These are phyloP conservation scores for Aurantiochytrium sp. DNA, from an alignment of 108 stramenopile genomes.

Conservation along the genomic window DNA sequence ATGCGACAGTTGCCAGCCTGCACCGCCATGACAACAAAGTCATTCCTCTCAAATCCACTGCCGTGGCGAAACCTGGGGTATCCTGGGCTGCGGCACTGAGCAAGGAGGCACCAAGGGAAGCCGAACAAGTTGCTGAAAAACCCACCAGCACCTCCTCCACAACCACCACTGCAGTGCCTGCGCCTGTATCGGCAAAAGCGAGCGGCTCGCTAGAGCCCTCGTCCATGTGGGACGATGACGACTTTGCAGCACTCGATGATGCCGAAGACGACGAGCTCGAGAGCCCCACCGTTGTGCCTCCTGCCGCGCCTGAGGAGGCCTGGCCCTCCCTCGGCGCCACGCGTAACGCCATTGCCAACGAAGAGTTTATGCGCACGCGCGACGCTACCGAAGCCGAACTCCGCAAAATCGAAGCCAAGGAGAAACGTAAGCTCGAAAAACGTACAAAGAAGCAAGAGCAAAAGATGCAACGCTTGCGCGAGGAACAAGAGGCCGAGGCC, in stretches of 20 bases:
- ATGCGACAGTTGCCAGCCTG: not conserved
- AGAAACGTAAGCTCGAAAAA: not conserved
- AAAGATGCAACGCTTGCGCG: conserved; percentile 25
- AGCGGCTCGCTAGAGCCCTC: not conserved
- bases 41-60: not conserved
- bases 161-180: too few species aligned
- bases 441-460: conserved; percentile 28
- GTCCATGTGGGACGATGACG: conserved; percentile 18
- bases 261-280: not conserved
- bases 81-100: not conserved
- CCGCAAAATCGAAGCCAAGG: not conserved
- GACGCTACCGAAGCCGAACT: not conserved
- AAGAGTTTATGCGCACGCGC: not conserved
- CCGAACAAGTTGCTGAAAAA: not conserved
- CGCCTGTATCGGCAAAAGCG: not conserved
- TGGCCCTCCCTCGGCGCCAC: conserved; percentile 9
- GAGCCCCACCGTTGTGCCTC: not conserved
- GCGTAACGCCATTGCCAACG: not conserved
- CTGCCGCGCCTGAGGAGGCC: not conserved
- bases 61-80: not conserved
- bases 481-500: not conserved
- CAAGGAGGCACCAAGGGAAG: not conserved
- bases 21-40: not conserved
- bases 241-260: not conserved
- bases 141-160: not conserved